A percentile compares a stretch with the other conserved stretches of the same genome.
phyloP scores from a whole-genome alignment of 768 basidiomycete species.

The Termitomyces sp. region DNA sequence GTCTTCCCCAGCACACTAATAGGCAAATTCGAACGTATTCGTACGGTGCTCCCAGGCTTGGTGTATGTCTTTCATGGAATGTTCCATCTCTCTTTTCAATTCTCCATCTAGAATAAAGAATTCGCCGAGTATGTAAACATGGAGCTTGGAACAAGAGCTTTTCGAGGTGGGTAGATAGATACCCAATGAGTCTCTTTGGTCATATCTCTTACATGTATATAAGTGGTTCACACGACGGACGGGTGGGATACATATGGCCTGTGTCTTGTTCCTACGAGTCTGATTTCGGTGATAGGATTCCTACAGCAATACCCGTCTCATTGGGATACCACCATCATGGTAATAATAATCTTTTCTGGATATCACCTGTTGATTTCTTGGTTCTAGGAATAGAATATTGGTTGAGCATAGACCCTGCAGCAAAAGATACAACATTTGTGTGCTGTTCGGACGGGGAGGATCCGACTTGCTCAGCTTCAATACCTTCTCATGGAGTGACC shows the following conservation, averaged over 20 bases:
- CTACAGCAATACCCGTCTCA: constrained; percentile 41
- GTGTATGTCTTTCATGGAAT: constrained; percentile 26
- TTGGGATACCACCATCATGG: constrained; percentile 54
- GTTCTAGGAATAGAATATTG: constrained; percentile 44
- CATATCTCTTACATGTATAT: neutral
- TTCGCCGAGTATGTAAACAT: constrained; percentile 42
- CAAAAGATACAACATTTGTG: constrained; percentile 31
- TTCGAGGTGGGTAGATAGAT: constrained; percentile 29
- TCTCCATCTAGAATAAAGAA: constrained; percentile 30
- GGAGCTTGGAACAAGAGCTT: constrained; percentile 31
- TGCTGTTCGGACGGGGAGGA: constrained; percentile 46
- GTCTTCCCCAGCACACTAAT: neutral
- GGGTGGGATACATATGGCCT: constrained; percentile 24
- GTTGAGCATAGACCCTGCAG: constrained; percentile 37
- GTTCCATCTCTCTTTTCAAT: neutral
- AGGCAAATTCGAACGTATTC: constrained; percentile 39
- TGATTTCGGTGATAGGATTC: constrained; percentile 28
- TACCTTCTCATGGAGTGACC: constrained; percentile 40
- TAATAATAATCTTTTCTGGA: constrained; percentile 8
- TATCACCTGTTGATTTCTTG: neutral
- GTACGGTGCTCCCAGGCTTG: constrained; percentile 44
- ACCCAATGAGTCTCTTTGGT: neutral
- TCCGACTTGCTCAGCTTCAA: constrained; percentile 38
- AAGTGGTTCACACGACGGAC: constrained; percentile 48
- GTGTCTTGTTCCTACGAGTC: neutral